Evolutionary conservation across 345 rosid genomes (phyloP), one percentile per base, ranked within the genome.

Genomic region (Jatropha curcas): DNA sequence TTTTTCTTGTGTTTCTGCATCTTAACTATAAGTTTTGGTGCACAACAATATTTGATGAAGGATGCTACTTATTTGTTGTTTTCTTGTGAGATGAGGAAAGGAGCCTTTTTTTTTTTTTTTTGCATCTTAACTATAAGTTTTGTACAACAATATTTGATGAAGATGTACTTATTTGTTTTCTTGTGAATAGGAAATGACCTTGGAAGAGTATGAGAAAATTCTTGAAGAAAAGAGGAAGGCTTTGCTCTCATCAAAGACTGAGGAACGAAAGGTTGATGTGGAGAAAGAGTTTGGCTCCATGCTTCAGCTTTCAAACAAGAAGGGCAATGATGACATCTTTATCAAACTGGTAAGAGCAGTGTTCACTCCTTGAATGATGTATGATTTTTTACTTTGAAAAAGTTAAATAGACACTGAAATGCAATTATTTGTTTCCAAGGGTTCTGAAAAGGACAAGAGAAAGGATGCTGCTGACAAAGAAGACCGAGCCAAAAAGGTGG

Each of bases 361-460:
- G n/a, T 46, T 46, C 7, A 35, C 43, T 61, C 17, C 33, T 7
- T 20, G 48, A 28, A 46, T 58, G 8, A 70, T 39, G 25, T 30
- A 11, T 41, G 28, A 6, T 59, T 16, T 61, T 60, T 35, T 17
- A 12, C 33, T 17, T 68, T 7, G 60, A 27, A 56, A 48, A 28
- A 30, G 17, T 27, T 45, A 20, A 35, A 52, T 20, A 58, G 13
- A 3, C 25, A 22, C 46, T 71, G 45, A 60, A 63, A 43, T 69
- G 61, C 30, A 58, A 50, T 27, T 52, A 27, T 74, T 20, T 79
- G 58, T 27, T 74, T 77, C 16, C 31, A 52, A 96, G 99, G 97
- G 98, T 58, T 88, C 93, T 70, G 99, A 90, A n/a, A 96, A 91
- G 87, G 99, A 96, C 84, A 96, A 84, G 74, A 84, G 90, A 77